Evolutionary conservation across 75 land plant genomes (phyloP).

Genomic region (Selaginella tamariscina): DNA sequence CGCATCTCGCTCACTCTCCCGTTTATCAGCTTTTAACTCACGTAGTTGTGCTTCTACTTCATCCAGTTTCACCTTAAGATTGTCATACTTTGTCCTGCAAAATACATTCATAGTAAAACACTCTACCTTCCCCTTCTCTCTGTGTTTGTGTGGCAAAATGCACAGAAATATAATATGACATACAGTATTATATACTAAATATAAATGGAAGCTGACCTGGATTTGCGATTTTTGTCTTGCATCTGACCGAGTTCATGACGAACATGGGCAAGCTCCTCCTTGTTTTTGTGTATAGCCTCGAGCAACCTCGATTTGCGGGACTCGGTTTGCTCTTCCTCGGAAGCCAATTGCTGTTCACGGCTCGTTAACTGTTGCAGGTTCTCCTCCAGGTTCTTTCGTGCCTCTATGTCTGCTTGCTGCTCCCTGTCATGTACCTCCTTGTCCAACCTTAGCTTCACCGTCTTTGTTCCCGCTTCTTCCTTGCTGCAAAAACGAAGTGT

Average conservation of each 20-base stretch:
- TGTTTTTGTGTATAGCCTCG: slow-evolving; percentile 40
- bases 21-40: slow-evolving; percentile 85
- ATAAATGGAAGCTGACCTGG: slow-evolving; percentile 36
- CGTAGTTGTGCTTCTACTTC: slow-evolving; percentile 72
- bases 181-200: slow-evolving; percentile 7
- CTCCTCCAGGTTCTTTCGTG: slow-evolving; percentile 69
- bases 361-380: slow-evolving; percentile 59
- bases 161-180: background rate
- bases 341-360: slow-evolving; percentile 52
- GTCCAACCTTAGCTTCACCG: slow-evolving; percentile 79
- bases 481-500: slow-evolving; percentile 38
- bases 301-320: slow-evolving; percentile 35
- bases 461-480: slow-evolving; percentile 91
- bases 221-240: slow-evolving; percentile 44
- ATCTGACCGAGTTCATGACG: slow-evolving; percentile 43
- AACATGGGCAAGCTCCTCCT: slow-evolving; percentile 32
- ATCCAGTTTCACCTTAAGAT: slow-evolving; percentile 46
- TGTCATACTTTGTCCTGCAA: slow-evolving; percentile 56
- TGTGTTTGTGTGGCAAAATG: background rate
- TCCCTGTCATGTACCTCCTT: slow-evolving; percentile 85
- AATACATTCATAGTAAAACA: background rate
- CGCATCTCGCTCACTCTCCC: slow-evolving; percentile 93
- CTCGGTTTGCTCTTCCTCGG: slow-evolving; percentile 60
- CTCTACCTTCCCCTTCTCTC: too few relatives aligned
- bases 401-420: slow-evolving; percentile 77